Evolutionary conservation across 768 basidiomycete species (phyloP).

Genomic region (Tricholoma matsutake): DNA sequence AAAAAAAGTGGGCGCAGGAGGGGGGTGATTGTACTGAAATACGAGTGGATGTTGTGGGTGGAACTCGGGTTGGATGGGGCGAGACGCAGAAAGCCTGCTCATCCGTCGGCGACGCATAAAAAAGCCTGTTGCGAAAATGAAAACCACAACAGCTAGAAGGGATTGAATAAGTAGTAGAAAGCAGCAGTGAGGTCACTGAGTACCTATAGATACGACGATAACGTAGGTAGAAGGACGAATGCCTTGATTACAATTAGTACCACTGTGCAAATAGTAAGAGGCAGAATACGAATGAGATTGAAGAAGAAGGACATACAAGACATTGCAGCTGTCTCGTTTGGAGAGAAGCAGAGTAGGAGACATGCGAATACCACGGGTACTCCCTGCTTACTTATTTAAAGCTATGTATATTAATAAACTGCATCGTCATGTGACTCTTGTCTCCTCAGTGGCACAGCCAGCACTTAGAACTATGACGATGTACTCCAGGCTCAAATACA

Average conservation of each 20-base stretch:
- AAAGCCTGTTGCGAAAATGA: constrained; percentile 3
- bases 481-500: too few relatives aligned
- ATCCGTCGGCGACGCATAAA: constrained; percentile 6
- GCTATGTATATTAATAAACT: too few relatives aligned
- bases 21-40: background rate
- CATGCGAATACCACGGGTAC: background rate
- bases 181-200: background rate
- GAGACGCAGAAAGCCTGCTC: background rate
- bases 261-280: background rate
- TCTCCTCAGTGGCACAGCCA: too few relatives aligned
- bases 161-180: background rate
- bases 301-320: background rate
- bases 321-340: constrained; percentile 3
- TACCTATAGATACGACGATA: constrained; percentile 6
- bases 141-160: background rate
- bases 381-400: too few relatives aligned
- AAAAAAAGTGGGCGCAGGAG: constrained; percentile 3
- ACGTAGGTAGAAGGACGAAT: constrained; percentile 11
- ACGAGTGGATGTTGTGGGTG: background rate
- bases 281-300: background rate
- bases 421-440: too few relatives aligned
- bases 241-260: constrained; percentile 4
- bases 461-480: too few relatives aligned
- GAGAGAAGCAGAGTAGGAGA: background rate
- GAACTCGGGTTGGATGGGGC: background rate